Evolutionary conservation across 495 filamentous ascomycete species (phyloP), one percentile per base, ranked within the genome.

Genomic region (Bacidia rubella): DNA sequence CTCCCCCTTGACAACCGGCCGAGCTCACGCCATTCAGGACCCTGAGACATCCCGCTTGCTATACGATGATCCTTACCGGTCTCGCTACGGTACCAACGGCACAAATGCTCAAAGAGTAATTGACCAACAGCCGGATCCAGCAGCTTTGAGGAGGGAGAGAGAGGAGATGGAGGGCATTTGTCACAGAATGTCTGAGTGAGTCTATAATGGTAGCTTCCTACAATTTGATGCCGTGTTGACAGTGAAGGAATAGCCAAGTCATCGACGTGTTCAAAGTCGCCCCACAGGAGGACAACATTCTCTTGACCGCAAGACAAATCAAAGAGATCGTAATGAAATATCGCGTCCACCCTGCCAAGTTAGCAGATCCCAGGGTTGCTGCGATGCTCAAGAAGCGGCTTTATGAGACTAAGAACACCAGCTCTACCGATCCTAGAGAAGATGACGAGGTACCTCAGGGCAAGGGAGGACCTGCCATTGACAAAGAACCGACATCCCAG

Each of bases 151-250:
- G 53, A 70, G 70, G 40, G 74, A 77, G 54, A 63, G 71, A 21
- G 74, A 77, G 60, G 74, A 72, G 1, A 60, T 75, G 29, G 71
- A 75, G 57, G 70, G 69, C 3, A 77, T 77, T 55, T 74, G 73
- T 59, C 73, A 75, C 53, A 61, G 67, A 40, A 71, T 74, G 24
- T 77, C 74, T 9, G 74, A 75, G 74, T 77, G 55, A 64, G 72
- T 64, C 49, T 48, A 24, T 39, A 15, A 35, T 5, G 15, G 29
- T 15, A 35, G 5, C 15, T 5, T 35, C 29, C 29, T 35, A 35
- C 7, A 5, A 22, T 15, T 23, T 24, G 19, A 4, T 7, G 24
- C 22, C 22, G 29, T 32, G 12, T 50, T 41, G 23, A 29, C 19
- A 42, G n/a, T 25, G 44, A 20, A 15, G 12, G 17, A 9, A 29